Base-by-base conservation (phyloP, 495 filamentous ascomycete species). In the Hyaloscypha variabilis region DNA sequence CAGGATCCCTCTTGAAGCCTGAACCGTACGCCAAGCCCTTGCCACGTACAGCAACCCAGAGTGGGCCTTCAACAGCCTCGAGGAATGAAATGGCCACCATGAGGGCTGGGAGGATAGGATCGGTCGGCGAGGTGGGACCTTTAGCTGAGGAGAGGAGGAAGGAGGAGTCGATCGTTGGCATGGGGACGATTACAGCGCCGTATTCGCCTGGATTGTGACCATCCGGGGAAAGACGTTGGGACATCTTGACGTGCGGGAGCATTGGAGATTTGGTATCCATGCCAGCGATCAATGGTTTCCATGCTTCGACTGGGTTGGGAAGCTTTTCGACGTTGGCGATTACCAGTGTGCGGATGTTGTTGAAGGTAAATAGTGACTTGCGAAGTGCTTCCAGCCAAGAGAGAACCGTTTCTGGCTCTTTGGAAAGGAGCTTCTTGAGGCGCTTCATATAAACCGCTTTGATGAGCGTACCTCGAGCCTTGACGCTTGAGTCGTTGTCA, bases 111-210 rank as follows among this genome's bases (percentile, higher is more conserved):
- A 98, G 79, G 26, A 83, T 81, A 1, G 92, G 91, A 69, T 97
- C 88, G 50, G 85, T 81, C 71, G 89, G 92, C 1, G 87, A 90
- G 51, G 84, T 81, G 2, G 94, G 86, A 49, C 95, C 95, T 23
- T 83, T 83, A 51, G 86, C 84, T 21, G 91, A 89, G 64, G 90
- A 86, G 51, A 93, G 83, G 29, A 88, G 89, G 79, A 90, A 98
- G 3, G 92, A 96, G n/a, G 89, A 94, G 79, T 99, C 95, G 60
- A 97, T 90, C 6, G 94, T 91, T 1, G 91, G 86, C 85, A 99
- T 91, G 19, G 94, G 94, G 25, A 99, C 85, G 55, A 99, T 82
- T 64, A 91, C 90, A 10, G 90, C 87, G 21, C 83, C 83, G 55
- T 88, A 77, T 39, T 84, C 80, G 19, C 94, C 94, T 17, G 94